Conservation (phyloP, 176 grass and related monocot species). For the Thinopyrum elongatum region DNA sequence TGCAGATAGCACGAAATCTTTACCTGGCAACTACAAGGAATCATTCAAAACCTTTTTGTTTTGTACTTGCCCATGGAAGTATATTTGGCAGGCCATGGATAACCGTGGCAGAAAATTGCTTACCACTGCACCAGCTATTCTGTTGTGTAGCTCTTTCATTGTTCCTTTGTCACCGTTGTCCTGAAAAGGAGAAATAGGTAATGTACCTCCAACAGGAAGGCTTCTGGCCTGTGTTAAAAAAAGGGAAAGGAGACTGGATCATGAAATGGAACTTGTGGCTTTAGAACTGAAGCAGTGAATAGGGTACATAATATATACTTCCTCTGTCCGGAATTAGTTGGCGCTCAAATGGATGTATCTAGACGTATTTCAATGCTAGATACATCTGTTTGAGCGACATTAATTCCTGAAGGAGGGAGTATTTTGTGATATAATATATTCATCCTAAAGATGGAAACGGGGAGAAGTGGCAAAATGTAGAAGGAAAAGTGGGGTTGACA, state of each 20-base stretch:
- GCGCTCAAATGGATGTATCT: too few species aligned
- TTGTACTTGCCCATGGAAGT: background rate
- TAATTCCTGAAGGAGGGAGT: too few species aligned
- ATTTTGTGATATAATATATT: background rate
- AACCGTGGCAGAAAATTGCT: background rate
- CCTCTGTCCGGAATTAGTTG: too few species aligned
- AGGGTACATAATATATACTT: background rate
- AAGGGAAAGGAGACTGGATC: background rate
- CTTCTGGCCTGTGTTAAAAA: background rate
- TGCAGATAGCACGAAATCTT: slow-evolving; percentile 5
- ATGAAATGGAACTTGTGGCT: background rate
- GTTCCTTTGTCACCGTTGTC: background rate
- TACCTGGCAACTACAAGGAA: slow-evolving; percentile 2
- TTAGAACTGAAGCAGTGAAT: background rate
- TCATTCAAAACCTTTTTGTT: background rate
- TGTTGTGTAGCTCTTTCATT: background rate
- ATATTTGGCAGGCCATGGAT: background rate
- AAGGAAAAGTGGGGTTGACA: background rate
- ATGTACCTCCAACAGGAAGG: background rate
- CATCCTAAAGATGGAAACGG: background rate
- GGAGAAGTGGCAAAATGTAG: background rate
- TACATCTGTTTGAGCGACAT: too few species aligned
- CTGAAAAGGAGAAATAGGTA: background rate
- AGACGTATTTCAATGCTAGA: too few species aligned
- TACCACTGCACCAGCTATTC: background rate